These are phyloP conservation scores for Apiosordaria backusii DNA, from an alignment of 495 filamentous ascomycete species.

Conservation along the genomic window DNA sequence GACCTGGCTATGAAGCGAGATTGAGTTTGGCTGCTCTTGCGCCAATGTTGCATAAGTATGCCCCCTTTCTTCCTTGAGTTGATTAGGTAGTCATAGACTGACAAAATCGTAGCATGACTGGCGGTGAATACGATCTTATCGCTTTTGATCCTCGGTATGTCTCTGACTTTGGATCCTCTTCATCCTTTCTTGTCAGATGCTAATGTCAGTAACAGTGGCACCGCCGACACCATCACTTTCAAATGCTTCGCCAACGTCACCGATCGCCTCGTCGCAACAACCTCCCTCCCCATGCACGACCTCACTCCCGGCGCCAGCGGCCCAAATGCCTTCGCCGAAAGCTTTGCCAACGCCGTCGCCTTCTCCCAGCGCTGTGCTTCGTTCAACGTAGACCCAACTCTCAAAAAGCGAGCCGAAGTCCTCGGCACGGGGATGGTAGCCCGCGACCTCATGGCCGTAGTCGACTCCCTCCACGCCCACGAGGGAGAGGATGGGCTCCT, in stretches of 20 bases:
- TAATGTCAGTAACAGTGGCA: slow-evolving; percentile 26
- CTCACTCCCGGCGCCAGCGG: slow-evolving; percentile 2
- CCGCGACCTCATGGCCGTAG: slow-evolving; percentile 43
- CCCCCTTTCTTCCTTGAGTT: slow-evolving; percentile 6
- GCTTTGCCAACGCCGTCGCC: slow-evolving; percentile 4
- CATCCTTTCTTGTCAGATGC: not conserved
- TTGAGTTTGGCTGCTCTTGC: slow-evolving; percentile 19
- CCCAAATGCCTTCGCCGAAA: not conserved
- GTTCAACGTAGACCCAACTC: slow-evolving; percentile 13
- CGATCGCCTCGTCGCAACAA: not conserved
- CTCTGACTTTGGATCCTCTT: not conserved
- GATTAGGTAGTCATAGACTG: not conserved
- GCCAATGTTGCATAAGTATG: slow-evolving; percentile 22
- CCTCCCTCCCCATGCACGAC: not conserved
- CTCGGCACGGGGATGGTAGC: slow-evolving; percentile 41
- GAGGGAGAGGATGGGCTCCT: slow-evolving; percentile 41
- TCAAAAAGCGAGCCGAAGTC: slow-evolving; percentile 24
- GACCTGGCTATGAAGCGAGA: slow-evolving; percentile 35
- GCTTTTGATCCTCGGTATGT: slow-evolving; percentile 40
- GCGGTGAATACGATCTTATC: slow-evolving; percentile 41
- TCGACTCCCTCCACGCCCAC: slow-evolving; percentile 31
- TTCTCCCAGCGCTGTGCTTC: slow-evolving; percentile 3
- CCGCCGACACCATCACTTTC: slow-evolving; percentile 38
- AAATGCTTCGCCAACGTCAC: slow-evolving; percentile 30
- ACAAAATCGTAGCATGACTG: slow-evolving; percentile 17